Evolutionary conservation across 768 basidiomycete species (phyloP), one percentile per base, ranked within the genome.

Genomic region (Tremella mesenterica): DNA sequence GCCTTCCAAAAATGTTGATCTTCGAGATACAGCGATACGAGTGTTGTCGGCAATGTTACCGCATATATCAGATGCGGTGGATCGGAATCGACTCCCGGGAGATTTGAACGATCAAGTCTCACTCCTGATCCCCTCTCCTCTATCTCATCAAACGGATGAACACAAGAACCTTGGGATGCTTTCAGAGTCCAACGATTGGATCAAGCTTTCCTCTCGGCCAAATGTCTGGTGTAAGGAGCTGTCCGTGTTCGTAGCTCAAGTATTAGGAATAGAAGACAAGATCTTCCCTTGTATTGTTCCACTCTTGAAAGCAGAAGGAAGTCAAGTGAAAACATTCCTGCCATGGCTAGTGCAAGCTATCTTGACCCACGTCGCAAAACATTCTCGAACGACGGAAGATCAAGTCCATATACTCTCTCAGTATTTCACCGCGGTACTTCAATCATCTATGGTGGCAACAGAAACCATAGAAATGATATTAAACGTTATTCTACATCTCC

Each of bases 401-500:
- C 31, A 54, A 28, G 1, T 29, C 18, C 28, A 36, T 39, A 20
- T 20, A 61, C 49, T 88, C 74, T 70, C 76, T 53, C 51, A 51
- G 1, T 86, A 85, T 64, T 83, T 90, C 73, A 73, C 77, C 0
- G 64, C 67, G 2, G 68, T 88, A 7, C 77, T 91, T 2, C 58
- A 67, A 1, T 73, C 75, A 4, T 64, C 73, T 1, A 46, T 52
- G 2, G 70, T 8, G 10, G 18, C 41, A 25, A 43, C 41, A 8
- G 65, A 74, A 6, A 81, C 80, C 52, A 69, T 83, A 45, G 27
- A 60, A 31, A 53, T 64, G 4, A 78, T 96, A 49, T 81, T 96
- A 48, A 82, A 85, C 46, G 78, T 83, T 38, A 76, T 90, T 26
- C 77, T 93, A 18, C 84, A 95, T 71, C 79, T 96, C 23, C 86